Evolutionary conservation across 2,329 filamentous ascomycete genomes (phyloP).

Genomic region (Pyrenochaeta sp.): DNA sequence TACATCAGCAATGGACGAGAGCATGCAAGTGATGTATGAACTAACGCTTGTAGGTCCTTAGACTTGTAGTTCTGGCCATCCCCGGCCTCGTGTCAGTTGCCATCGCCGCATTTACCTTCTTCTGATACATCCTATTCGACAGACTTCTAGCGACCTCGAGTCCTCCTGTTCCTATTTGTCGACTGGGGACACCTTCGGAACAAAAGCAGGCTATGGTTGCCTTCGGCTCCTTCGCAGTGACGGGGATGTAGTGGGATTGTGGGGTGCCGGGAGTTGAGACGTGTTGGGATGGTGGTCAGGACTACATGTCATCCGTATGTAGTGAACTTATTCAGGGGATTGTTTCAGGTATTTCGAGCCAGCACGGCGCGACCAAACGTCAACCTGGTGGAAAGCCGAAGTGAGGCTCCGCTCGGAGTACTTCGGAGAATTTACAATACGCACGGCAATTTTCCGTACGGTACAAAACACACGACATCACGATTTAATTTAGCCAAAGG

Average conservation of each 20-base stretch:
- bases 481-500: background rate
- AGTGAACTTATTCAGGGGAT: background rate
- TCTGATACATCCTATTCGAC: too few relatives aligned
- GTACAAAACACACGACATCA: background rate
- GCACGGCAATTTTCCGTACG: slow-evolving; percentile 1
- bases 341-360: background rate
- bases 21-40: too few relatives aligned
- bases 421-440: background rate
- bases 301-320: background rate
- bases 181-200: background rate
- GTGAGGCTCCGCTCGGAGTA: background rate
- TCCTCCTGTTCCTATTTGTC: background rate
- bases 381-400: background rate
- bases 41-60: too few relatives aligned
- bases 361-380: background rate
- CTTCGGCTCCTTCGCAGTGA: background rate
- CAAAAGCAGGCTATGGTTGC: background rate
- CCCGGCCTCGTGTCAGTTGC: background rate
- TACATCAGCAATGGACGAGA: too few relatives aligned
- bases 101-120: background rate
- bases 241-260: background rate
- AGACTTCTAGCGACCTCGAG: background rate
- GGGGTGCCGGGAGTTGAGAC: background rate
- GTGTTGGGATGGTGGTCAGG: background rate
- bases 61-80: too few relatives aligned